Evolutionary conservation across 148 eudicot genomes (phyloP), one percentile per base, ranked within the genome.

Genomic region (Rhododendron ferrugineum): DNA sequence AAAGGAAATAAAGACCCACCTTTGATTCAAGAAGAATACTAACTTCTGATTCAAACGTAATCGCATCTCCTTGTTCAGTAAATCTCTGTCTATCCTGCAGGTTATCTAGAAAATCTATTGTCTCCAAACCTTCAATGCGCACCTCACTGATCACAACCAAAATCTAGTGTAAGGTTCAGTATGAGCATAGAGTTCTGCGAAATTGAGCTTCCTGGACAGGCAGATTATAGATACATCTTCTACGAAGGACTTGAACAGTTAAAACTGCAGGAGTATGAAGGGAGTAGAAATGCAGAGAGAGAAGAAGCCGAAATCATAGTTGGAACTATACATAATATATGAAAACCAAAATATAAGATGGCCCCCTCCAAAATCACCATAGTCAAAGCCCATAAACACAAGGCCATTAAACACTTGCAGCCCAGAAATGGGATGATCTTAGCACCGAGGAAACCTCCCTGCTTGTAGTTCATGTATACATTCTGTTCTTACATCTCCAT

Each of bases 1-100:
- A 37, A 70, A 87, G 11, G 18, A 47, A 78, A 37, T 30, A 70
- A 70, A 56, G 23, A 32, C n/a, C 34, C 18, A 8, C 32, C 47
- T 44, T 11, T 16, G 10, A 46, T 70, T 36, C 2, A 18, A n/a
- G 40, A 83, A 13, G 11, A 60, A 62, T 84, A 84, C 93, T 90
- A 85, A 95, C 98, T 89, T 95, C 98, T 79, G 96, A 92, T 88
- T 95, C 95, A 87, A 95, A 94, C 32, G 96, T 93, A 75, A 95
- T 92, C 32, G 98, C 98, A 91, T 95, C 96, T 85, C 98, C 98
- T 90, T 94, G 98, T 83, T 95, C 98, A 86, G 98, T 95, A 89
- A 91, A 93, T 56, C 96, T 88, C 88, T 91, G 89, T 83, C 56
- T 92, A 88, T 88, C 87, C 88, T 90, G 88, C 94, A 89, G 74